Evolutionary conservation across 140 eudicot genomes (phyloP).

Genomic region (Bidens hawaiensis): DNA sequence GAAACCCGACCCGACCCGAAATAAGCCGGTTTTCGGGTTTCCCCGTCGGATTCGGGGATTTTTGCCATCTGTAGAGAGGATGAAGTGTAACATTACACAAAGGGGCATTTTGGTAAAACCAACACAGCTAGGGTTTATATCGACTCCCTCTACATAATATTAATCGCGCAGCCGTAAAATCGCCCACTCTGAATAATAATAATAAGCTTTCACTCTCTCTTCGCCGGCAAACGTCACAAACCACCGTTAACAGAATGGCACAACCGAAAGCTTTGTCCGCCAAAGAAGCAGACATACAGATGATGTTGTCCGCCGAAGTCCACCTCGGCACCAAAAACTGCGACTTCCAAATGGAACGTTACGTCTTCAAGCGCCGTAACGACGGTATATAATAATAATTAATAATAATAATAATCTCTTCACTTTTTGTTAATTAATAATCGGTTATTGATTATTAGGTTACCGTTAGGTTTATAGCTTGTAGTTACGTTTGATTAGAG

Average conservation of each 20-base stretch:
- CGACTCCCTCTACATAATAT: conserved; percentile 4
- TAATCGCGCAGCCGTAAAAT: not conserved
- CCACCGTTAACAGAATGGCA: conserved; percentile 16
- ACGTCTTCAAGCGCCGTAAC: conserved; percentile 66
- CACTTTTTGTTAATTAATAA: not conserved
- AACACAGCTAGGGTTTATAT: conserved; percentile 13
- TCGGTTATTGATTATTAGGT: not conserved
- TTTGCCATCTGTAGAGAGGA: no score
- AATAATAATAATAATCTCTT: not conserved
- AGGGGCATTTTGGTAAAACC: conserved; percentile 7
- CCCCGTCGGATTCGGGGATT: no score
- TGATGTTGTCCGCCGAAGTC: conserved; percentile 50
- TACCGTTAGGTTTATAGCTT: no score
- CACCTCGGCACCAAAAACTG: conserved; percentile 60
- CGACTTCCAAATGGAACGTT: conserved; percentile 78
- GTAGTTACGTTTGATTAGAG: no score
- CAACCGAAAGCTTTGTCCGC: conserved; percentile 13
- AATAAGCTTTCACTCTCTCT: conserved; percentile 2
- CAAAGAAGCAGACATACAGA: conserved; percentile 44
- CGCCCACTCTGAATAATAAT: no score
- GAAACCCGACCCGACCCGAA: no score
- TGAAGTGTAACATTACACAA: not conserved
- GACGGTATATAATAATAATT: conserved; percentile 45
- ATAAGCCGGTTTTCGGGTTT: no score
- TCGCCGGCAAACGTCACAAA: not conserved